Conservation (phyloP, 257 asterid species). For the Capsicum baccatum region DNA sequence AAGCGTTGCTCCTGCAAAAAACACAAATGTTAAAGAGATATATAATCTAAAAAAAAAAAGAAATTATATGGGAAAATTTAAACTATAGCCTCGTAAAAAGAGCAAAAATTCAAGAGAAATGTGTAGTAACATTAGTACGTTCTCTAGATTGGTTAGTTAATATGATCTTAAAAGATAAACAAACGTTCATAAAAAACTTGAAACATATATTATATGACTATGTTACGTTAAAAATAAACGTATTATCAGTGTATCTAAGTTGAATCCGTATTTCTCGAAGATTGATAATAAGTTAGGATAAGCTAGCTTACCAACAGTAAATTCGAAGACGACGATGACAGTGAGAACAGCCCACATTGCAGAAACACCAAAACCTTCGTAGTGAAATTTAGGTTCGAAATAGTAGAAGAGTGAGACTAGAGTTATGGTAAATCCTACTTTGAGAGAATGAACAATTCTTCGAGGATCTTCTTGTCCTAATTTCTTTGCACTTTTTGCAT, state of each 20-base stretch:
- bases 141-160: too few relatives aligned
- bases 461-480: slow-evolving; percentile 67
- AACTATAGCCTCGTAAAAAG: too few relatives aligned
- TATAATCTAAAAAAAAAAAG: too few relatives aligned
- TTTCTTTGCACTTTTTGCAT: slow-evolving; percentile 26
- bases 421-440: slow-evolving; percentile 67
- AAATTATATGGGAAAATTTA: too few relatives aligned
- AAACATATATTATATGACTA: too few relatives aligned
- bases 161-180: too few relatives aligned
- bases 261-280: not conserved
- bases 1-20: slow-evolving; percentile 70
- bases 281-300: too few relatives aligned
- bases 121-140: too few relatives aligned
- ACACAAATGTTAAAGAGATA: not conserved
- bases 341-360: slow-evolving; percentile 87
- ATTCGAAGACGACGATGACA: slow-evolving; percentile 74
- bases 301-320: slow-evolving; percentile 61
- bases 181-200: too few relatives aligned
- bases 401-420: slow-evolving; percentile 69
- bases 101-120: too few relatives aligned
- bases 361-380: slow-evolving; percentile 62
- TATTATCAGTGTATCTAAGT: not conserved
- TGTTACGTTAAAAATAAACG: too few relatives aligned
- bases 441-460: slow-evolving; percentile 64
- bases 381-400: slow-evolving; percentile 55